Evolutionary conservation across 2,329 filamentous ascomycete species (phyloP), one percentile per base, ranked within the genome.

Genomic region (Aureobasidium leucospermi): DNA sequence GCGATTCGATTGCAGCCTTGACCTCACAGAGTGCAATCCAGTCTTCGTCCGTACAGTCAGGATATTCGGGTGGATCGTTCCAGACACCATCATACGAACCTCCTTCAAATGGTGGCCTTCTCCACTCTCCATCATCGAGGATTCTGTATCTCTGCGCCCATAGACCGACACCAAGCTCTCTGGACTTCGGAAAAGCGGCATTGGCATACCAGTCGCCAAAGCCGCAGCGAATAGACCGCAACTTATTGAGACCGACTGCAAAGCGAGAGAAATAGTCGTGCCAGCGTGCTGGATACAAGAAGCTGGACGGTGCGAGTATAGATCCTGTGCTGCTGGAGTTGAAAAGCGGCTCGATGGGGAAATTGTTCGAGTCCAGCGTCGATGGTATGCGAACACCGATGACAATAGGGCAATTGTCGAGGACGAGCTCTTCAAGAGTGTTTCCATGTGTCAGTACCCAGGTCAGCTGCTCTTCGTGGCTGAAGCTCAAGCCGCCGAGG

Each of bases 391-490:
- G 32, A 6, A 55, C 46, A n/a, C 59, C 51, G 31, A 57, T 46
- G 6, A 61, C 39, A 31, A 61, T 75, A 0, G 71, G 68, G 56
- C 77, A 80, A 57, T 76, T 67, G 43, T 79, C 76, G 0, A 81
- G 67, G 11, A 75, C 71, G 0, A 81, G 64, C 42, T 75, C 70
- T 13, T 72, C 62, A 0, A 81, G 67, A 0, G 75, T 76, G 0
- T 60, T 11, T 4, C 65, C 68, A 3, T 80, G 68, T 0, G 70
- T 71, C 0, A 75, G 60, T 4, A 81, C 72, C 77, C 78, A 81
- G 9, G 75, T 73, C 0, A 79, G 64, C 57, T 81, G 78, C 69
- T 72, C 75, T 19, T 78, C 71, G 36, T 78, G 71, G 4, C 70
- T 70, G 49, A 81, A 78, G 3, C 71, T 68, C 19, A 73, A 76